phyloP scores from a whole-genome alignment of 2,329 filamentous ascomycete genomes.

The Xylariales sp. region DNA sequence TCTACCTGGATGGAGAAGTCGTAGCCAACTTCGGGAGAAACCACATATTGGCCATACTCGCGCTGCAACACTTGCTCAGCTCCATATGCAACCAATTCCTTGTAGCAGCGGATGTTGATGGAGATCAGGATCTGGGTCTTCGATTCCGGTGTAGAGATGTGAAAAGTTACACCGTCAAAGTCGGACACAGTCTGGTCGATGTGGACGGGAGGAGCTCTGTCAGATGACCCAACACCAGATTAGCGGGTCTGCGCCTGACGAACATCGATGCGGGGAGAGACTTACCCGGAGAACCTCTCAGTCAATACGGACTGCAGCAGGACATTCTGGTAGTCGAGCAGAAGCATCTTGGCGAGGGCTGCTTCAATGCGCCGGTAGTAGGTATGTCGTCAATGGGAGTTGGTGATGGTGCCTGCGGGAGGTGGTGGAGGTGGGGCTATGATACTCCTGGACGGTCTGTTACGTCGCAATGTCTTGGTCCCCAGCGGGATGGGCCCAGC shows the following conservation, averaged over 20 bases:
- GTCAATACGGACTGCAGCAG: slow-evolving; percentile 94
- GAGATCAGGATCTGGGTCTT: slow-evolving; percentile 95
- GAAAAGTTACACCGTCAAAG: slow-evolving; percentile 98
- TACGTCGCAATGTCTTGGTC: too few species aligned
- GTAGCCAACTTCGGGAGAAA: slow-evolving; percentile 82
- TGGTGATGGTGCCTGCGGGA: slow-evolving; percentile 13
- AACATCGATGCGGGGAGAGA: neutral
- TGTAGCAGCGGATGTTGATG: slow-evolving; percentile 90
- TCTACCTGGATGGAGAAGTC: slow-evolving; percentile 94
- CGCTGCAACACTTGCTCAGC: slow-evolving; percentile 86
- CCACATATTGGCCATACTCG: slow-evolving; percentile 92
- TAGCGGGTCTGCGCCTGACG: slow-evolving; percentile 13
- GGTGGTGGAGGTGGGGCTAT: slow-evolving; percentile 11
- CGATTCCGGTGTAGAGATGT: slow-evolving; percentile 91
- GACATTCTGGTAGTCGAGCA: slow-evolving; percentile 98
- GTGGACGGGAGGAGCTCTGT: slow-evolving; percentile 74
- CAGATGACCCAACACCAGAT: too few species aligned
- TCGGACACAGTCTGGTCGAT: slow-evolving; percentile 99
- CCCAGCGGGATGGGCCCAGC: too few species aligned
- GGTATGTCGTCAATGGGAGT: slow-evolving; percentile 9
- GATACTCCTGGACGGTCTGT: slow-evolving; percentile 3
- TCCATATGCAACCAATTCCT: slow-evolving; percentile 88
- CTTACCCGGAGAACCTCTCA: slow-evolving; percentile 86
- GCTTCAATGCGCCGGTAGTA: slow-evolving; percentile 4
- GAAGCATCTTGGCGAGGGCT: slow-evolving; percentile 60